Evolutionary conservation across 768 basidiomycete species (phyloP).

Genomic region (Hygrocybe coccinea): DNA sequence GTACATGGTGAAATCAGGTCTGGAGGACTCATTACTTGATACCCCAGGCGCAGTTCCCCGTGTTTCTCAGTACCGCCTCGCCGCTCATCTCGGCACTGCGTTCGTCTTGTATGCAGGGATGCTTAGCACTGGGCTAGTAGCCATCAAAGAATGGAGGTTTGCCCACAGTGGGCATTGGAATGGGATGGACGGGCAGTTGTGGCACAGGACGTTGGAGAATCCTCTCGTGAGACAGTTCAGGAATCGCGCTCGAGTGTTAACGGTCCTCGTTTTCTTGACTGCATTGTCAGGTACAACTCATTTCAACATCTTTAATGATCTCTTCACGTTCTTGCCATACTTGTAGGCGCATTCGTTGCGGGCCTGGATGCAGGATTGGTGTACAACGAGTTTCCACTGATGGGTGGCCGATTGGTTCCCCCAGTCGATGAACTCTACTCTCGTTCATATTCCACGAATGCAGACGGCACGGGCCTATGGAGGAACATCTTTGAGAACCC

Average conservation of each 20-base stretch:
- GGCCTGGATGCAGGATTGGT: constrained; percentile 93
- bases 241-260: constrained; percentile 53
- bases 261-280: constrained; percentile 81
- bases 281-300: constrained; percentile 74
- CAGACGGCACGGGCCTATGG: constrained; percentile 77
- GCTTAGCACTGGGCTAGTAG: constrained; percentile 72
- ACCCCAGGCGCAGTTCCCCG: constrained; percentile 84
- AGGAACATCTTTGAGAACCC: constrained; percentile 96
- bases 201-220: constrained; percentile 48
- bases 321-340: neutral
- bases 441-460: constrained; percentile 61
- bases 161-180: constrained; percentile 55
- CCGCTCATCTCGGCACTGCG: constrained; percentile 90
- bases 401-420: constrained; percentile 85
- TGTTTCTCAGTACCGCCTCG: constrained; percentile 94
- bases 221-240: constrained; percentile 57
- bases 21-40: constrained; percentile 76
- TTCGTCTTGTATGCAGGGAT: constrained; percentile 91
- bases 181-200: constrained; percentile 41
- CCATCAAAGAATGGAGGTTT: constrained; percentile 76
- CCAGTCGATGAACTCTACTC: constrained; percentile 81
- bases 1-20: constrained; percentile 99
- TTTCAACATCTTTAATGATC: neutral
- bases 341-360: constrained; percentile 91
- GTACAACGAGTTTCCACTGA: constrained; percentile 98